Evolutionary conservation across 2,329 filamentous ascomycete genomes (phyloP).

Genomic region (Graphiopsis chlorocephala): DNA sequence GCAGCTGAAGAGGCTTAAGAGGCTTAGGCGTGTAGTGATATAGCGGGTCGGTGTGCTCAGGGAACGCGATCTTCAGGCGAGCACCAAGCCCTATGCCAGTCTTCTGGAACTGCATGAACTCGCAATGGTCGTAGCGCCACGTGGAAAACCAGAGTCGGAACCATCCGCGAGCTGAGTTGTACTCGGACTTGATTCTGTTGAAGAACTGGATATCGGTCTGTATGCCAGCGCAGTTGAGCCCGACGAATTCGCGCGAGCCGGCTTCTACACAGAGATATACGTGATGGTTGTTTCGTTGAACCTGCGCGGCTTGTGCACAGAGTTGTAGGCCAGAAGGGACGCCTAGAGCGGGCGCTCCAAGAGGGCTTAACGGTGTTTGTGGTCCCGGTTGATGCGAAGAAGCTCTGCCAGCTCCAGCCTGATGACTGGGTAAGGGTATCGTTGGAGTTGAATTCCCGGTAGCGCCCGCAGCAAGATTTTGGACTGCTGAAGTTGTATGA

Average conservation of each 20-base stretch:
- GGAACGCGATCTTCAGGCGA: neutral
- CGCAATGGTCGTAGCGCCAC: conserved; percentile 15
- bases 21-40: neutral
- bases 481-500: neutral
- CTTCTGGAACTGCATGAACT: conserved; percentile 16
- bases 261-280: neutral
- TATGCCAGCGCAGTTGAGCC: neutral
- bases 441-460: neutral
- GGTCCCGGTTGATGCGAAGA: too few species aligned
- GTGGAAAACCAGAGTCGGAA: conserved; percentile 3
- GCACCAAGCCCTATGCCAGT: neutral
- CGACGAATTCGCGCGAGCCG: neutral
- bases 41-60: neutral
- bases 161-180: neutral
- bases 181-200: neutral
- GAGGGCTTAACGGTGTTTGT: too few species aligned
- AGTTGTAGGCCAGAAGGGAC: neutral
- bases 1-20: neutral
- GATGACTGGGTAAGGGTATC: neutral
- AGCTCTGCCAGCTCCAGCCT: neutral
- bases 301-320: too few species aligned
- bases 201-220: neutral
- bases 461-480: neutral
- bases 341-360: too few species aligned
- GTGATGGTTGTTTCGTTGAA: too few species aligned